Conservation (phyloP, 2,329 filamentous ascomycete species). For the Harringtonia lauricola region DNA sequence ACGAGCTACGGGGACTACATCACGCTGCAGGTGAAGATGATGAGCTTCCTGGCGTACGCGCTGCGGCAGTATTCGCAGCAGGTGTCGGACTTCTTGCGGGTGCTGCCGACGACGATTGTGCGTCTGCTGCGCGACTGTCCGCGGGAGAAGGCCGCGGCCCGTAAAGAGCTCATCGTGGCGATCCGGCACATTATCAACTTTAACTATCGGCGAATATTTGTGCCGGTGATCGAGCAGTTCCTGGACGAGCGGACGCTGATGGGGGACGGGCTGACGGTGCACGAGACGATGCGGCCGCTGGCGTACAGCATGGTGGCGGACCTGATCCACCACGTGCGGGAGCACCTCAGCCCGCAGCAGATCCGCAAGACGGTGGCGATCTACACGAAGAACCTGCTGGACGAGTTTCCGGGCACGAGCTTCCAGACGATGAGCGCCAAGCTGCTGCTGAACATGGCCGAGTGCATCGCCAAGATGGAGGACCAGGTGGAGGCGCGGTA, state of each 20-base stretch:
- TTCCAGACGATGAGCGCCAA: slow-evolving; percentile 99
- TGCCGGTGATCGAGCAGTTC: slow-evolving; percentile 88
- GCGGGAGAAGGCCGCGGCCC: slow-evolving; percentile 80
- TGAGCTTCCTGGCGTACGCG: slow-evolving; percentile 95
- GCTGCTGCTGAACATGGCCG: slow-evolving; percentile 91
- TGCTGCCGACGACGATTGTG: slow-evolving; percentile 80
- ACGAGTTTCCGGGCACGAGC: slow-evolving; percentile 92
- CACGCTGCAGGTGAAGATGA: slow-evolving; percentile 95
- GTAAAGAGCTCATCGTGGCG: slow-evolving; percentile 91
- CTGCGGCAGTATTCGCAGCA: slow-evolving; percentile 80
- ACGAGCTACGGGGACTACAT: slow-evolving; percentile 96
- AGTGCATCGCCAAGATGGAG: slow-evolving; percentile 87
- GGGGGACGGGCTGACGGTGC: slow-evolving; percentile 89
- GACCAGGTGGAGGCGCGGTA: slow-evolving; percentile 92
- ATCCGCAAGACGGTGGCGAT: slow-evolving; percentile 94
- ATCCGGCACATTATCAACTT: slow-evolving; percentile 99
- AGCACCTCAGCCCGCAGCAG: slow-evolving; percentile 77
- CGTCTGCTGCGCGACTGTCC: slow-evolving; percentile 88
- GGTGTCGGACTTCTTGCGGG: slow-evolving; percentile 75
- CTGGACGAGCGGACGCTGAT: slow-evolving; percentile 90
- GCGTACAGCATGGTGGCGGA: slow-evolving; percentile 98
- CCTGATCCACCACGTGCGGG: slow-evolving; percentile 91
- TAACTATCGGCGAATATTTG: slow-evolving; percentile 91
- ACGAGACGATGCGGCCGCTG: slow-evolving; percentile 89
- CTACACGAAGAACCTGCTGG: slow-evolving; percentile 91